A percentile compares a stretch with the other conserved stretches of the same genome.
Conservation (phyloP, 345 rosid species). For the Combretum micranthum region DNA sequence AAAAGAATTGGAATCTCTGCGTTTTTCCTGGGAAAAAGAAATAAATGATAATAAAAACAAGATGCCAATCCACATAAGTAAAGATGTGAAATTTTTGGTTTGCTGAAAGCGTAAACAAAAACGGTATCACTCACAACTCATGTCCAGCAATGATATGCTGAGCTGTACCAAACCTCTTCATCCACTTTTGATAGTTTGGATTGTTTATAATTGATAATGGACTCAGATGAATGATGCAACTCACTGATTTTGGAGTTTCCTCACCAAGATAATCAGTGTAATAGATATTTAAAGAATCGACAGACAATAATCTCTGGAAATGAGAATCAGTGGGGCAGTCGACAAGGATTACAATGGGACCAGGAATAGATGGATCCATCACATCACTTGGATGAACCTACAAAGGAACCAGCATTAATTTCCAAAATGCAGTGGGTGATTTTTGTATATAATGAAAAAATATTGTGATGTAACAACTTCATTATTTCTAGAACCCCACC, state of each 20-base stretch:
- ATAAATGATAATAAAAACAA: constrained; percentile 1
- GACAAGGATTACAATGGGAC: constrained; percentile 77
- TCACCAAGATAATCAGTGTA: constrained; percentile 27
- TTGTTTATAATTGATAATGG: constrained; percentile 56
- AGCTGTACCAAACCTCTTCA: constrained; percentile 60
- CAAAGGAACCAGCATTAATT: not conserved
- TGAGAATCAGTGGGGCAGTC: constrained; percentile 90
- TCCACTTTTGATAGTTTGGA: constrained; percentile 67
- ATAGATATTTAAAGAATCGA: constrained; percentile 42
- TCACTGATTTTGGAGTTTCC: constrained; percentile 42
- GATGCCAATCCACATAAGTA: constrained; percentile 1
- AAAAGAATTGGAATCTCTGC: constrained; percentile 70
- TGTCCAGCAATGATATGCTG: constrained; percentile 92
- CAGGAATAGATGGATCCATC: constrained; percentile 89
- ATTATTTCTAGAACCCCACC: constrained; percentile 38
- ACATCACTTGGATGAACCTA: constrained; percentile 96
- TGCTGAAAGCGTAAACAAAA: constrained; percentile 9
- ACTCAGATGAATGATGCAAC: constrained; percentile 77
- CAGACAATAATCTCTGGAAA: constrained; percentile 38
- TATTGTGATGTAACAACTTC: not conserved
- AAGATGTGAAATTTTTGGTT: not conserved
- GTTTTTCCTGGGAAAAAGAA: constrained; percentile 53
- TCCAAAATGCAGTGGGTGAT: constrained; percentile 7
- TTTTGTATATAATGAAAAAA: constrained; percentile 4
- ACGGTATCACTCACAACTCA: constrained; percentile 42